Evolutionary conservation across 2,329 filamentous ascomycete species (phyloP).

Genomic region (Colletotrichum karsti): DNA sequence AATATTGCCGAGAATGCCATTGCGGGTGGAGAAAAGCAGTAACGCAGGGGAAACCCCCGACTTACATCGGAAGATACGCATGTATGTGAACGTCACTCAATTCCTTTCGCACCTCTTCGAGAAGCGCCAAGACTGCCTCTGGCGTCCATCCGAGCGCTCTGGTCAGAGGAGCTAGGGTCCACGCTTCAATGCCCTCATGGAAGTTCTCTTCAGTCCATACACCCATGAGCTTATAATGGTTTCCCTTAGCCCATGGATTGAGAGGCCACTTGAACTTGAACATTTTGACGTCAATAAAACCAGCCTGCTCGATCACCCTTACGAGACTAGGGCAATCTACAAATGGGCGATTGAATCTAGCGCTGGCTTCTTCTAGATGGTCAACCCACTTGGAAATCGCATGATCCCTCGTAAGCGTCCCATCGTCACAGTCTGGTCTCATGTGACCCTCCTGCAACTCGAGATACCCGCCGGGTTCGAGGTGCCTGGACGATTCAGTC

Average conservation of each 20-base stretch:
- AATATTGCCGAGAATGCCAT: too few relatives aligned
- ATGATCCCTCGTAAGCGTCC: slow-evolving; percentile 35
- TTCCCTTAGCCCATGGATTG: slow-evolving; percentile 60
- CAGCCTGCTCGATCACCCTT: slow-evolving; percentile 55
- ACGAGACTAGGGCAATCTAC: slow-evolving; percentile 49
- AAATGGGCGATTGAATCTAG: slow-evolving; percentile 38
- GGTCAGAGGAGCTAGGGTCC: slow-evolving; percentile 40
- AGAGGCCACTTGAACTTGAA: slow-evolving; percentile 57
- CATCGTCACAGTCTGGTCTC: slow-evolving; percentile 50
- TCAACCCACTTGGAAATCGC: slow-evolving; percentile 40
- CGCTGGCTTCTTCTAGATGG: slow-evolving; percentile 39
- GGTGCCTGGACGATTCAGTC: slow-evolving; percentile 28
- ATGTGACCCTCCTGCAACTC: slow-evolving; percentile 52
- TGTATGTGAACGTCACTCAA: slow-evolving; percentile 36
- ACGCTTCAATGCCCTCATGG: slow-evolving; percentile 34
- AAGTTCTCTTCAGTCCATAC: slow-evolving; percentile 28
- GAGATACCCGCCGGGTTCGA: slow-evolving; percentile 53
- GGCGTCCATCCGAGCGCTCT: slow-evolving; percentile 34
- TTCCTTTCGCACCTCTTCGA: slow-evolving; percentile 35
- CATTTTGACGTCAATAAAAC: slow-evolving; percentile 61
- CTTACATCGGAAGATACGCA: slow-evolving; percentile 36
- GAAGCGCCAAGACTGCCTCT: slow-evolving; percentile 34
- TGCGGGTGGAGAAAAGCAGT: too few relatives aligned
- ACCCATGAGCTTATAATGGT: slow-evolving; percentile 57
- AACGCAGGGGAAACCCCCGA: too few relatives aligned